phyloP scores from a whole-genome alignment of 345 rosid genomes.

The Eucalyptus erythrocorys region DNA sequence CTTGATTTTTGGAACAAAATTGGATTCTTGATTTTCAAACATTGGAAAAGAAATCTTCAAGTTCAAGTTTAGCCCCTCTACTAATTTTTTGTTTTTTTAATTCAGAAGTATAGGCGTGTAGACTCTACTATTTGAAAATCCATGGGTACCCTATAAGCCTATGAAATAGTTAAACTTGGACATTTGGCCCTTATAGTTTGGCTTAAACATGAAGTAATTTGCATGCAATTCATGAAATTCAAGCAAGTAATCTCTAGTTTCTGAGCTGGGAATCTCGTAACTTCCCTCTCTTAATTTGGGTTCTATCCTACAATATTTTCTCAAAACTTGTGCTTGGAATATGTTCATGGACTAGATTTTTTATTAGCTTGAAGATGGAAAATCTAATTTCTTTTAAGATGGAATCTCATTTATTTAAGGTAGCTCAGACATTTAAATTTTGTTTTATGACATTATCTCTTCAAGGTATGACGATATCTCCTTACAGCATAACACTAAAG shows the following conservation, averaged over 20 bases:
- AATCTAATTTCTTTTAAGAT: neutral
- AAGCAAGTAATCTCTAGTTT: neutral
- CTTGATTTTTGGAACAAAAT: neutral
- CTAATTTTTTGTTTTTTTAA: too few relatives aligned
- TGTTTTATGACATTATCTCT: neutral
- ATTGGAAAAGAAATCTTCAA: neutral
- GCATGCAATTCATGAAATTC: neutral
- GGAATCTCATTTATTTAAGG: neutral
- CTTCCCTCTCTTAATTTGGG: neutral
- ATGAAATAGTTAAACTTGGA: neutral
- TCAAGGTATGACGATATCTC: neutral
- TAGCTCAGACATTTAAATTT: neutral
- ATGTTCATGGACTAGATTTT: neutral
- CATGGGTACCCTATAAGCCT: neutral
- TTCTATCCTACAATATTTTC: neutral
- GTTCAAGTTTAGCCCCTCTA: neutral
- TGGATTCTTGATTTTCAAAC: neutral
- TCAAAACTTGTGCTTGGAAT: neutral
- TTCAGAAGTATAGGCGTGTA: accelerated
- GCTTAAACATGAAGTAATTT: neutral
- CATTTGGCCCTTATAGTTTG: neutral
- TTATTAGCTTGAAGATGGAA: neutral
- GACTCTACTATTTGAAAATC: neutral
- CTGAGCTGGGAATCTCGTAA: accelerated
- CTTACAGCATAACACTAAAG: neutral